These are phyloP conservation scores for Spathaspora passalidarum DNA, from an alignment of 805 yeast species.

Conservation along the genomic window DNA sequence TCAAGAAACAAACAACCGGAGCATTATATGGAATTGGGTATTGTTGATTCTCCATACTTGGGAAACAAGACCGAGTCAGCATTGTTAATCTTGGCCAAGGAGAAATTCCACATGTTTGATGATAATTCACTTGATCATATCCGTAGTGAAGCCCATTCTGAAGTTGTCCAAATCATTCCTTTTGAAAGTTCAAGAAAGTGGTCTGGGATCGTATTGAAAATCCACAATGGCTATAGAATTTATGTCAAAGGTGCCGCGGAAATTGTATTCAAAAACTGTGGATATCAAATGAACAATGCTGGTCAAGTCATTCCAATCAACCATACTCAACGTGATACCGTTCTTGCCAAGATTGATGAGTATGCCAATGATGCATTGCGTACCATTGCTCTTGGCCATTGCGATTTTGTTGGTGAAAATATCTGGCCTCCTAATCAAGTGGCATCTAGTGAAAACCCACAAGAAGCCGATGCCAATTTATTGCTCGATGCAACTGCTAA, in stretches of 20 bases:
- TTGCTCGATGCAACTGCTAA: constrained; percentile 23
- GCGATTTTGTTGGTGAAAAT: constrained; percentile 49
- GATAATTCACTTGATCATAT: constrained; percentile 43
- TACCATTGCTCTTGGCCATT: constrained; percentile 85
- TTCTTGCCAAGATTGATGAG: constrained; percentile 36
- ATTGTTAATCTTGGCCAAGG: constrained; percentile 62
- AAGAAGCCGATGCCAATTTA: constrained; percentile 24
- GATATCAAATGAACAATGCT: constrained; percentile 28
- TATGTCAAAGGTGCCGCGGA: constrained; percentile 95
- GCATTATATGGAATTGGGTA: constrained; percentile 15
- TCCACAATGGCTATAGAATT: constrained; percentile 52
- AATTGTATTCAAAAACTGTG: constrained; percentile 64
- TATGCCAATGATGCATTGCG: constrained; percentile 81
- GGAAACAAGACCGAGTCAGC: constrained; percentile 98
- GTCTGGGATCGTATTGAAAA: constrained; percentile 74
- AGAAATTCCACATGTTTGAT: constrained; percentile 47
- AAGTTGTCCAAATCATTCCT: constrained; percentile 72
- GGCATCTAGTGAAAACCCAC: constrained; percentile 17
- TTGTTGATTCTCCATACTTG: constrained; percentile 56
- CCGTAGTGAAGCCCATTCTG: constrained; percentile 18
- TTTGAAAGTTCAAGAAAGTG: constrained; percentile 92
- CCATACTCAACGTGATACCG: constrained; percentile 24
- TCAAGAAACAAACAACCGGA: constrained; percentile 10
- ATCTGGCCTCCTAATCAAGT: constrained; percentile 69
- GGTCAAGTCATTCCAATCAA: constrained; percentile 26